Evolutionary conservation across 495 filamentous ascomycete genomes (phyloP), one percentile per base, ranked within the genome.

Genomic region (Aspergillus asperescens): DNA sequence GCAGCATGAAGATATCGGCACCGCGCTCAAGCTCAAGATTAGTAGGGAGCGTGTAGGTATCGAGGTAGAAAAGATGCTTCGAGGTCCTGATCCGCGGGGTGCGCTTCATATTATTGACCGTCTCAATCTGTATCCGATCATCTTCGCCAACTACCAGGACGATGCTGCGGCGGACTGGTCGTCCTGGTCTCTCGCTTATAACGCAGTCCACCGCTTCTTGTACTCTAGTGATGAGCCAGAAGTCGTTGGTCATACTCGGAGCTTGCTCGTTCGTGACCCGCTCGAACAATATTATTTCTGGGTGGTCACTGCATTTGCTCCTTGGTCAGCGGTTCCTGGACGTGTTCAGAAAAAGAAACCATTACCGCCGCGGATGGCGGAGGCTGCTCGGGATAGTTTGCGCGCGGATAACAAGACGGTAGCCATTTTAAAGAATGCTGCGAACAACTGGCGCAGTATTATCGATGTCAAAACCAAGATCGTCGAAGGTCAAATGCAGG

Each of bases 31-130:
- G 54, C 62, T 86, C 4, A 99, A 99, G 66, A 97, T 99, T 48
- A 96, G 87, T 58, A 81, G 90, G 25, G 93, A 99, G 65, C 76
- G 93, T 40, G 79, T 97, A 3, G 86, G 88, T 1, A 74, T 81
- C 4, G 93, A 99, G 64, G 35, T 95, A 6, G 84, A 88, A 54
- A 97, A 97, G 70, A 95, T 95, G 87, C 74, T 98, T 23, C 84
- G 79, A 65, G 88, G 88, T 85, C 82, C 84, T 24, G 76, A 88
- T 59, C 89, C 93, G 38, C 77, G 74, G 39, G 67, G 63, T 23
- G 79, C 89, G 3, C 71, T 98, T 28, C 66, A 77, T n/a, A 72
- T 89, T 32, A 85, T 97, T 34, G 77, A 94, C 66, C 64, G 76
- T 12, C 79, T 96, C 13, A 76, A 74, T 10, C 78, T 97, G 5